phyloP scores from a whole-genome alignment of 108 stramenopile genomes.

The Pelagomonas calceolata region DNA sequence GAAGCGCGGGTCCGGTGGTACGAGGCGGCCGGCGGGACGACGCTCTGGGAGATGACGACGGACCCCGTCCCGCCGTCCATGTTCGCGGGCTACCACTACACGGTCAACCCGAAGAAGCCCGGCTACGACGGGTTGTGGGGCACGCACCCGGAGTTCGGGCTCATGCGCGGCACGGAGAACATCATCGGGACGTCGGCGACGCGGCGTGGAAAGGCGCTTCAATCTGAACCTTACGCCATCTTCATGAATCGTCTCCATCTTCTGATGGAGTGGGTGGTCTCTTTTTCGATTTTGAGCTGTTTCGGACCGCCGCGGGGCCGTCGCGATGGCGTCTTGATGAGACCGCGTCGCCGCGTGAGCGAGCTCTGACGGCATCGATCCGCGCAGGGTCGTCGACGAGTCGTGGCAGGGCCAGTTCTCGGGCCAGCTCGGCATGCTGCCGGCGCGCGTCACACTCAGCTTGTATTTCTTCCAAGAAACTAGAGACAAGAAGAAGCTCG shows the following conservation, averaged over 20 bases:
- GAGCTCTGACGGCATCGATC: too few species aligned
- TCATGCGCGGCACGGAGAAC: slow-evolving; percentile 3
- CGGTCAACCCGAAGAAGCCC: background rate
- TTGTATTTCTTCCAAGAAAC: background rate
- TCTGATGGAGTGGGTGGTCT: too few species aligned
- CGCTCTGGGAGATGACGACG: slow-evolving; percentile 49
- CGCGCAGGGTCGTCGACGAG: too few species aligned
- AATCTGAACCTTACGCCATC: too few species aligned
- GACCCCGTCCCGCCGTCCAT: slow-evolving; percentile 34
- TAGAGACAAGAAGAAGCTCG: background rate
- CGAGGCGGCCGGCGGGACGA: slow-evolving; percentile 41
- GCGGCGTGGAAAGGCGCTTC: too few species aligned
- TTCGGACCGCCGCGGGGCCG: too few species aligned
- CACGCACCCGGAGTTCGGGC: background rate
- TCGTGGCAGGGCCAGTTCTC: background rate
- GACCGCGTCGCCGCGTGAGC: too few species aligned
- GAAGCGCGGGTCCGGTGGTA: slow-evolving; percentile 53
- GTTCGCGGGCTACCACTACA: slow-evolving; percentile 12
- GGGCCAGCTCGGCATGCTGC: background rate
- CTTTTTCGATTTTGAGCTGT: too few species aligned
- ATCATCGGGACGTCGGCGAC: too few species aligned
- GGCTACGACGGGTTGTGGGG: too few species aligned
- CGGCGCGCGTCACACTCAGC: background rate
- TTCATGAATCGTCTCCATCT: too few species aligned
- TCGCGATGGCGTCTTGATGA: too few species aligned